These are phyloP conservation scores for Leptographium radiaticola DNA, from an alignment of 2,329 filamentous ascomycete genomes.

Conservation along the genomic window DNA sequence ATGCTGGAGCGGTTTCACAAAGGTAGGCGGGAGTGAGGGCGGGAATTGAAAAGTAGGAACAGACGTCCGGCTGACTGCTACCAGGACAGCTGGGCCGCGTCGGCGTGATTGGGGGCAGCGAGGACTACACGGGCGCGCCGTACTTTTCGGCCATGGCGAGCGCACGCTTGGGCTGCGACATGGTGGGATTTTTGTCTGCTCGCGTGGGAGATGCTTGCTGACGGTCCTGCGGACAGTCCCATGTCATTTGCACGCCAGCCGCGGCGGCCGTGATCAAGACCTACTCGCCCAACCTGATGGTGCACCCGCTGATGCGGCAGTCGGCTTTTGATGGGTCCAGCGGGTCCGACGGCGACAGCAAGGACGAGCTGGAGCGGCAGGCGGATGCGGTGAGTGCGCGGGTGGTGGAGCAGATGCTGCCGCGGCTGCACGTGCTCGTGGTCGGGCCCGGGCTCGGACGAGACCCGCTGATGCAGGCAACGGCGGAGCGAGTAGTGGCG, in stretches of 20 bases:
- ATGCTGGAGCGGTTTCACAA: conserved; percentile 96
- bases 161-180: conserved; percentile 76
- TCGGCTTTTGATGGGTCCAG: conserved; percentile 20
- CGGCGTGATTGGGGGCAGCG: conserved; percentile 85
- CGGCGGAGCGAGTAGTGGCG: conserved; percentile 63
- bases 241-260: conserved; percentile 88
- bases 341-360: conserved; percentile 17
- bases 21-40: conserved; percentile 38
- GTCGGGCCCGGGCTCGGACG: conserved; percentile 86
- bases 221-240: conserved; percentile 41
- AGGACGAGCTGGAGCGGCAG: conserved; percentile 30
- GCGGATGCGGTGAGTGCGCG: conserved; percentile 48
- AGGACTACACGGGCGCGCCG: conserved; percentile 92
- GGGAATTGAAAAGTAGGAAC: neutral
- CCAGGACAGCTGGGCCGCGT: conserved; percentile 82
- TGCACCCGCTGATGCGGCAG: conserved; percentile 89
- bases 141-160: conserved; percentile 98
- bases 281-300: conserved; percentile 97
- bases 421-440: conserved; percentile 81
- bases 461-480: conserved; percentile 80
- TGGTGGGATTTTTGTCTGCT: conserved; percentile 40
- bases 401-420: conserved; percentile 66
- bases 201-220: neutral
- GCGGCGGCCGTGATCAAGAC: conserved; percentile 88
- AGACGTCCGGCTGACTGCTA: conserved; percentile 2